These are phyloP conservation scores for Alternaria novae-zelandiae DNA, from an alignment of 2,329 filamentous ascomycete species.

Conservation along the genomic window DNA sequence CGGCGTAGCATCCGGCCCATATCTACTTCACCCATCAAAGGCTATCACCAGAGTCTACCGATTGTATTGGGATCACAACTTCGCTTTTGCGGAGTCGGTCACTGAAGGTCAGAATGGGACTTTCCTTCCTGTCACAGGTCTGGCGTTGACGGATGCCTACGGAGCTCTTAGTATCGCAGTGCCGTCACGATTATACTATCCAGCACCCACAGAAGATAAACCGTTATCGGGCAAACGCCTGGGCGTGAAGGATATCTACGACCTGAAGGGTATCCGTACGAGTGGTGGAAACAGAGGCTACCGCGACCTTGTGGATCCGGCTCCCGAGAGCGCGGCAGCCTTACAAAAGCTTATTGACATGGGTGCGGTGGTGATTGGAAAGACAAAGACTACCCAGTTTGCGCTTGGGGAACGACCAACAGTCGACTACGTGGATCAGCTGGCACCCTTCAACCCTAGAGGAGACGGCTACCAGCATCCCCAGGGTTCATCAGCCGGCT, in stretches of 20 bases:
- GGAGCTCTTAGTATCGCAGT: slow-evolving; percentile 16
- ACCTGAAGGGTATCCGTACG: slow-evolving; percentile 19
- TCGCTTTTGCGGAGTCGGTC: slow-evolving; percentile 15
- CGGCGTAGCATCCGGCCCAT: slow-evolving; percentile 8
- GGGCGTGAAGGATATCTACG: slow-evolving; percentile 26
- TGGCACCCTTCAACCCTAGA: slow-evolving; percentile 39
- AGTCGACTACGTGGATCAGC: slow-evolving; percentile 34
- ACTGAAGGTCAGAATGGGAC: slow-evolving; percentile 17
- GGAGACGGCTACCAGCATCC: slow-evolving; percentile 34
- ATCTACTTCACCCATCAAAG: slow-evolving; percentile 13
- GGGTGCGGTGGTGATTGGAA: slow-evolving; percentile 55
- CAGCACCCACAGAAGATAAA: background rate
- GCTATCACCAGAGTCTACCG: slow-evolving; percentile 16
- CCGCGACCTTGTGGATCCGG: slow-evolving; percentile 1
- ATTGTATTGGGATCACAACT: slow-evolving; percentile 18
- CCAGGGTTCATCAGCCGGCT: slow-evolving; percentile 11
- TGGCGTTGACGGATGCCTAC: slow-evolving; percentile 13
- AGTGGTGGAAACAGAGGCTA: slow-evolving; percentile 23
- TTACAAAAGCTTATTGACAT: slow-evolving; percentile 21
- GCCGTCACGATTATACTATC: slow-evolving; percentile 21
- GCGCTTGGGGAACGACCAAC: slow-evolving; percentile 40
- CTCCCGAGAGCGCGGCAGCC: slow-evolving; percentile 5
- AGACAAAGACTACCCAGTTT: slow-evolving; percentile 58
- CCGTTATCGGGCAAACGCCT: slow-evolving; percentile 17
- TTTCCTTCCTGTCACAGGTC: slow-evolving; percentile 14